These are phyloP conservation scores for Lotmaria passim DNA, from an alignment of 208 protist species.

Conservation along the genomic window DNA sequence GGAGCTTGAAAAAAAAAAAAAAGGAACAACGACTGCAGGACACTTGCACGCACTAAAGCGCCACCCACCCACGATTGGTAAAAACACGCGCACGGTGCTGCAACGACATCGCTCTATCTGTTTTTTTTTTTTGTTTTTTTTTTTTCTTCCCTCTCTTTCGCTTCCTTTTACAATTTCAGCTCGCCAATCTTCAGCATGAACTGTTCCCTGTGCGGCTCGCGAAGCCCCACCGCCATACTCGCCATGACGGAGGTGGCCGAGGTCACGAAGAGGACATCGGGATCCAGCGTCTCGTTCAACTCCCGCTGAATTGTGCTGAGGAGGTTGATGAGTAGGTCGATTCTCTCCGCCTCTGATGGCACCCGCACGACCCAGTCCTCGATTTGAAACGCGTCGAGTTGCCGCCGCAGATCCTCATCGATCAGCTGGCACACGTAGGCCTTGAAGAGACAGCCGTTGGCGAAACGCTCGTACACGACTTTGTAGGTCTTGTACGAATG, in stretches of 20 bases:
- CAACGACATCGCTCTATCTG: no score
- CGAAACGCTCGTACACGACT: conserved; percentile 81
- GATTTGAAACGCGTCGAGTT: conserved; percentile 56
- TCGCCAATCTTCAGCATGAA: conserved; percentile 77
- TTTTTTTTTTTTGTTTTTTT: not conserved
- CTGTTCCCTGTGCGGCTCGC: conserved; percentile 66
- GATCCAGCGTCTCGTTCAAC: conserved; percentile 60
- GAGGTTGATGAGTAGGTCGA: conserved; percentile 79
- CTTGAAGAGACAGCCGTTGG: conserved; percentile 67
- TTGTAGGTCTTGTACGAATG: conserved; percentile 82
- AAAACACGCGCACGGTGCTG: no score
- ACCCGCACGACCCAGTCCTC: conserved; percentile 55
- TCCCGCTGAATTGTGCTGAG: conserved; percentile 67
- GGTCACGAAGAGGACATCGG: conserved; percentile 79
- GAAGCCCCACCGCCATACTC: conserved; percentile 66
- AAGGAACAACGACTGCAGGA: not conserved
- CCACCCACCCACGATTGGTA: no score
- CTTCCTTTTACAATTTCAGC: conserved; percentile 49
- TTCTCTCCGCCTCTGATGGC: conserved; percentile 61
- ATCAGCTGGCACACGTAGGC: conserved; percentile 63
- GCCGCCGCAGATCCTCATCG: conserved; percentile 54
- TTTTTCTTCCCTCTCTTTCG: not conserved
- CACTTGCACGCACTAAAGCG: not conserved
- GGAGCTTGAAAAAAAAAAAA: not conserved
- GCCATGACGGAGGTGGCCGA: conserved; percentile 70